Conservation (phyloP, 176 grass and related monocot species). For the Carex myosuroides region DNA sequence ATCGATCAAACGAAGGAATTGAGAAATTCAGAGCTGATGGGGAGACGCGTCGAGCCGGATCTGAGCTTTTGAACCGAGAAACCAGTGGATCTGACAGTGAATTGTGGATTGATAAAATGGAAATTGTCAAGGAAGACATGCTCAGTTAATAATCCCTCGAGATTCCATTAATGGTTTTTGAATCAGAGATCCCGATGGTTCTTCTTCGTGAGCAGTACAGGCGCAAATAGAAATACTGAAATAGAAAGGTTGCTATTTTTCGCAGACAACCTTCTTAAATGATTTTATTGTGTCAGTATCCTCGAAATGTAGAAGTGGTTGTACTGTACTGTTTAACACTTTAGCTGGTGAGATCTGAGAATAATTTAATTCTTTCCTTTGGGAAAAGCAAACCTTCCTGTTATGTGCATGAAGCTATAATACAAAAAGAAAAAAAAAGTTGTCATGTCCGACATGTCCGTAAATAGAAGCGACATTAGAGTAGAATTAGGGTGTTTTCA, state of each 20-base stretch:
- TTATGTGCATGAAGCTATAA: neutral
- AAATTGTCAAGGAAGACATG: neutral
- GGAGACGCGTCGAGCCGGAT: conserved; percentile 16
- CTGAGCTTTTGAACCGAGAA: conserved; percentile 5
- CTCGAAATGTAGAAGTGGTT: neutral
- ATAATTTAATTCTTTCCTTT: neutral
- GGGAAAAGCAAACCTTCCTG: neutral
- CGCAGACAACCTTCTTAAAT: neutral
- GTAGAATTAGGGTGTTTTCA: no score
- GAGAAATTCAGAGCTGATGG: neutral
- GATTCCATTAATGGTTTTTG: conserved; percentile 10
- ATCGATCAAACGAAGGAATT: neutral
- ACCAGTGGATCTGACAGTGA: conserved; percentile 35
- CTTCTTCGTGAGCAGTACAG: neutral
- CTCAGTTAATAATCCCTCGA: conserved; percentile 14
- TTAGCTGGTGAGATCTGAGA: neutral
- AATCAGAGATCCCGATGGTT: conserved; percentile 28
- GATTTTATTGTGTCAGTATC: neutral
- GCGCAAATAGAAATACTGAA: conserved; percentile 1
- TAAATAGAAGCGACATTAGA: neutral
- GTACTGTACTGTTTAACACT: neutral
- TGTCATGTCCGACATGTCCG: neutral
- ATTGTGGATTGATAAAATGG: conserved; percentile 13
- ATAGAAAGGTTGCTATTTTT: neutral
- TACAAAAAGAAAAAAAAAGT: neutral